Base-by-base conservation (phyloP, 1,139 yeast species). In the Saccharomycopsis hybrid region DNA sequence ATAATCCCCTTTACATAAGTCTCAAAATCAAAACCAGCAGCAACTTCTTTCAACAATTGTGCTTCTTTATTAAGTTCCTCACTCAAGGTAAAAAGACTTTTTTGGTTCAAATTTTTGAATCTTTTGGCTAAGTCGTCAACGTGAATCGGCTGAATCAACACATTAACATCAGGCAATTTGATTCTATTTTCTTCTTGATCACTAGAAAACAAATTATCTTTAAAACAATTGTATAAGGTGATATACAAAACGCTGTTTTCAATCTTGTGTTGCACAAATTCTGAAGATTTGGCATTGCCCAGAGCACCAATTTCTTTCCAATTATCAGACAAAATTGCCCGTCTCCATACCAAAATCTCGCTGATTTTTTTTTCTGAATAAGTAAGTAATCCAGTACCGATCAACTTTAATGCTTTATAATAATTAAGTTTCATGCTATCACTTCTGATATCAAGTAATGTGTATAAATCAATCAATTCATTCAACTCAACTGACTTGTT, bases 251-350 rank as follows among this genome's bases (percentile, higher is more conserved):
- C 61, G 0, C 84, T 73, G 38, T 69, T 67, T 45, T 67, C 71
- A 18, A 74, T 59, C 46, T 65, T 65, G 25, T 66, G 65, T 57
- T 71, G 71, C 41, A 72, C 65, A 54, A 62, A 67, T 46, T 72
- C 73, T 54, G 78, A 80, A 3, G 76, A 29, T 11, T 48, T 40
- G 8, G 33, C 37, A 4, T 33, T 66, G 49, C 71, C 66, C 8
- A 73, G 69, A 32, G 69, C 64, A n/a, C 68, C 64, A 27, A 78
- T 61, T 11, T 62, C 60, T 4, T 61, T 54, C 86, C 88, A 82
- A 57, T 80, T 77, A 56, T 80, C 83, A 1, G 76, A 71, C n/a
- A 79, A 59, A 7, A 85, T 66, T 44, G 84, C 70, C 53, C 92
- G 70, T 58, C 80, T 69, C 92, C 94, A 85, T 1, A 83, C 67